Evolutionary conservation across 2,329 filamentous ascomycete species (phyloP).

Genomic region (Fusarium anthophilum): DNA sequence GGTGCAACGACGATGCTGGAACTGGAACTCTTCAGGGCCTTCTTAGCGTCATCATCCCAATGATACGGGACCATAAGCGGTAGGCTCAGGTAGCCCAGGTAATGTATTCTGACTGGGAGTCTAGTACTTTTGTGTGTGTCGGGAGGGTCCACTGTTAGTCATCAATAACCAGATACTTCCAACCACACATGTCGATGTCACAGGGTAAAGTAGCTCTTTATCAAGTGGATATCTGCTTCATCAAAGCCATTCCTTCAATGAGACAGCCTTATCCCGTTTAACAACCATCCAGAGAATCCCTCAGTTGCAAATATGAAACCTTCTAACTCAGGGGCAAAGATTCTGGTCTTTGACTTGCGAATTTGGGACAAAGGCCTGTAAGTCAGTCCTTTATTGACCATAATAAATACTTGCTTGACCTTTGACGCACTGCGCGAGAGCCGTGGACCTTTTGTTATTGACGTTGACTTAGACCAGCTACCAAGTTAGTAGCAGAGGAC

Average conservation of each 20-base stretch:
- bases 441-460: constrained; percentile 20
- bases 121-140: not conserved
- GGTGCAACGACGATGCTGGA: not conserved
- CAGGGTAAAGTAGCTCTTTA: constrained; percentile 11
- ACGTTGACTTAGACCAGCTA: not conserved
- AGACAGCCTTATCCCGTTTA: not conserved
- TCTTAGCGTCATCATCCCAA: constrained; percentile 10
- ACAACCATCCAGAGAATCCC: constrained; percentile 8
- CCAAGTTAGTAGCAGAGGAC: not conserved
- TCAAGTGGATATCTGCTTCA: constrained; percentile 2
- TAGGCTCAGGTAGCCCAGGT: not conserved
- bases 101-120: too few relatives aligned
- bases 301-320: constrained; percentile 7
- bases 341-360: not conserved
- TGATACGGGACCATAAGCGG: not conserved
- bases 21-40: constrained; percentile 1
- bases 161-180: constrained; percentile 7
- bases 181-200: not conserved
- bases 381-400: not conserved
- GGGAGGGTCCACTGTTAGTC: constrained; percentile 22
- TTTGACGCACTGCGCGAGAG: not conserved
- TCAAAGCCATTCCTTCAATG: not conserved
- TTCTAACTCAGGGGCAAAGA: not conserved
- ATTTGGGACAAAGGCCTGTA: constrained; percentile 1
- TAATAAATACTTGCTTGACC: not conserved